Base-by-base conservation (phyloP, 1,284 basidiomycete species). In the Pseudozyma thailandica region DNA sequence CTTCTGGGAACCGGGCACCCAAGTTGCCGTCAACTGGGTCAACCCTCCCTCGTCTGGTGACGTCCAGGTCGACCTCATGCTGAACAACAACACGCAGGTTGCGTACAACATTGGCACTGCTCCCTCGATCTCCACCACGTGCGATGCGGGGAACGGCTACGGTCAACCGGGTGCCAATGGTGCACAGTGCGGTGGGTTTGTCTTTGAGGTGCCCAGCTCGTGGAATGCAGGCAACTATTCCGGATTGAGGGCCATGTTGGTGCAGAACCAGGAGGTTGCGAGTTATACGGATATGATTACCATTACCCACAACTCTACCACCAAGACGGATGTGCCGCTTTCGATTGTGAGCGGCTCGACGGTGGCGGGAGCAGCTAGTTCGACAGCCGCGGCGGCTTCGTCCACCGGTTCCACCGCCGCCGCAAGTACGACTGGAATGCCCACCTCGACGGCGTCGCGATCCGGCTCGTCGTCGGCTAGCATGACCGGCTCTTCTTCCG, bases 251-350 rank as follows among this genome's bases (percentile, higher is more conserved):
- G 74, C 74, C 39, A 71, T 41, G 23, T 69, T 56, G 47, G 38
- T 65, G 13, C 44, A 69, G 27, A 38, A 78, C 27, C 52, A 61
- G 21, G 23, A 42, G 18, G 31, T 78, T n/a, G 51, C 66, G 39
- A 74, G 71, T n/a, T 78, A 54, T 55, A 78, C 75, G 18, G 75
- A 78, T 52, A 73, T 70, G 50, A 66, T 78, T 25, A 55, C 62
- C 35, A 75, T 77, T 42, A 59, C 50, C 13, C 39, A 69, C 28
- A 75, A 75, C 62, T 47, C 38, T 42, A 56, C 45, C 39, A 68
- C 59, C 7, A 43, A 53, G 37, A 56, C 47, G 45, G 31, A 59
- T 21, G 66, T 42, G 0, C 21, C 47, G 3, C 51, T 72, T 20
- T 52, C 58, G 13, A 56, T 68, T 26, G 55, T 74, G 28, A 64